Base-by-base conservation (phyloP, 306 rosid species). In the Lathyrus tuberosus region DNA sequence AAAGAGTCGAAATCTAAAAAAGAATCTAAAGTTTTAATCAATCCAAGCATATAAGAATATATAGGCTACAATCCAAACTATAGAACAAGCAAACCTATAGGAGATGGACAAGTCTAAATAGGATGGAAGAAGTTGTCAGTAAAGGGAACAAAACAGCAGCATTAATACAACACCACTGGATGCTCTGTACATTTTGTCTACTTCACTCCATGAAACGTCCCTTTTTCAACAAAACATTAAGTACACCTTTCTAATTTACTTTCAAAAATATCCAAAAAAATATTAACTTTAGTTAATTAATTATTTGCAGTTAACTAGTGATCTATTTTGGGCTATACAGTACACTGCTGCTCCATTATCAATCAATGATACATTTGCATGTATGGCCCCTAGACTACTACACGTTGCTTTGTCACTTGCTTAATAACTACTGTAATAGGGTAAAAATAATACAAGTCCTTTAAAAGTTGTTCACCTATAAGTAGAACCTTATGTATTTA, bases 181-280 rank as follows among this genome's bases (percentile, higher is more conserved):
- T 57, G 46, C 79, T 69, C 87, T 82, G 86, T 71, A 38, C 84
- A 74, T 82, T 76, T 81, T 84, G 88, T 88, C 91, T 69, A 60
- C 78, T 72, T 35, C 72, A 78, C 77, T 76, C 79, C 64, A 81
- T 81, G 87, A 77, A 71, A 79, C 80, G 91, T 84, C 90, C 84
- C 87, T 17, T 86, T 84, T 86, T 82, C 67, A 76, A 76, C 72
- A 68, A 82, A 78, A 22, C 9, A 49, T 49, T 49, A 49, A 49
- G 5, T 8, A 7, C 26, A 17, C 56, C 53, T 15, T 47, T 47
- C 20, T 6, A 47, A 47, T 47, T 47, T 15, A 43, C 16, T 13
- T 11, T 43, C 48, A 13, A 43, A 41, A 31, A 31, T 31, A 41
- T n/a, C 48, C n/a, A 43, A 43, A 43, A 42, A 42, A 42, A 42